phyloP scores from a whole-genome alignment of 2,329 filamentous ascomycete species.

The Sporothrix pallida region DNA sequence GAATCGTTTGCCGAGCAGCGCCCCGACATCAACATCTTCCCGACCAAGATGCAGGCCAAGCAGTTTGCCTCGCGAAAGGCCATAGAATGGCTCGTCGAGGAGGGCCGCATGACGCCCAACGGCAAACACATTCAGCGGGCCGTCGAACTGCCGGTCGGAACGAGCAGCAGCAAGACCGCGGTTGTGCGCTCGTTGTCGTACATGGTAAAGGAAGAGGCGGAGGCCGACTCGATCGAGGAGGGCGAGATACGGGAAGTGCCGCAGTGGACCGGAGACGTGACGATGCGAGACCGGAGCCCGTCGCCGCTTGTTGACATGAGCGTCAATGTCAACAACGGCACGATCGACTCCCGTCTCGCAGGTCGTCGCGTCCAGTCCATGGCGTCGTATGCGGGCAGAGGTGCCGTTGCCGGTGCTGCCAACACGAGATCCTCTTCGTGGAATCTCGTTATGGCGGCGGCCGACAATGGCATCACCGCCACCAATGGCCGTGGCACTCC shows the following conservation, averaged over 20 bases:
- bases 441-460: conserved; percentile 17
- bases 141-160: background rate
- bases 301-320: too few relatives aligned
- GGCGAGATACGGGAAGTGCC: too few relatives aligned
- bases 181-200: too few relatives aligned
- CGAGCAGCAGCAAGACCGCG: too few relatives aligned
- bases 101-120: conserved; percentile 42
- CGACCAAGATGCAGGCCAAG: conserved; percentile 60
- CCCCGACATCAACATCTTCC: conserved; percentile 44
- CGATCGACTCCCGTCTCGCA: background rate
- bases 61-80: conserved; percentile 59
- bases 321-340: too few relatives aligned
- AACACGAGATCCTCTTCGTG: background rate
- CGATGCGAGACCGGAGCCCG: too few relatives aligned
- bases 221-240: too few relatives aligned
- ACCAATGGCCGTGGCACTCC: background rate
- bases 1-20: conserved; percentile 40
- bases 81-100: conserved; percentile 49
- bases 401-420: background rate
- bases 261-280: too few relatives aligned
- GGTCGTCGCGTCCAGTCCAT: conserved; percentile 15
- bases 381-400: conserved; percentile 25
- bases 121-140: conserved; percentile 35
- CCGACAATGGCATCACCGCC: background rate
- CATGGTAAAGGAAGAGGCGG: background rate